Conservation (phyloP, 148 eudicot species). For the Rhododendron ferrugineum region DNA sequence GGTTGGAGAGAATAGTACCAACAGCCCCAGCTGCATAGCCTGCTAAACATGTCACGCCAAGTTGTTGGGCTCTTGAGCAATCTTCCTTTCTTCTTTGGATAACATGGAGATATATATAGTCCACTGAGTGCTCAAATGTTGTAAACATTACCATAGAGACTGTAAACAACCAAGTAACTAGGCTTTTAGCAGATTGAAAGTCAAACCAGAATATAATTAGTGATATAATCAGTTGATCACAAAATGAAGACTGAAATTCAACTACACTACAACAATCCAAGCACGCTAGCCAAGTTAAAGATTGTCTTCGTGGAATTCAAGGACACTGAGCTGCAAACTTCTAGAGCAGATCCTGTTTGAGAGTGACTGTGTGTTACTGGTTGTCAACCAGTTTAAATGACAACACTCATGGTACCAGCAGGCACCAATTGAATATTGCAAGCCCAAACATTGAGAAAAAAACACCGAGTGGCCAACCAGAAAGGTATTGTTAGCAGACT, state of each 20-base stretch:
- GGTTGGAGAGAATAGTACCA: constrained; percentile 79
- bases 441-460: not conserved
- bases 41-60: constrained; percentile 83
- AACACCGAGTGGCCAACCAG: not conserved
- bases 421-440: not conserved
- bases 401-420: not conserved
- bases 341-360: not conserved
- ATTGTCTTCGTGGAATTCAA: not conserved
- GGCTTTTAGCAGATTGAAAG: not conserved
- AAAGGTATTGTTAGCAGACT: not conserved
- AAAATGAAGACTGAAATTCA: not conserved
- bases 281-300: not conserved
- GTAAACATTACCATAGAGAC: constrained; percentile 95
- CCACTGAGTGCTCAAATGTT: constrained; percentile 91
- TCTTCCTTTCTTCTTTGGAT: constrained; percentile 62
- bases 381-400: not conserved
- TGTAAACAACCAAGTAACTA: constrained; percentile 22
- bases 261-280: not conserved
- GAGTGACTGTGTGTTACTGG: not conserved
- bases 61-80: constrained; percentile 77
- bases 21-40: constrained; percentile 92
- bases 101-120: constrained; percentile 48
- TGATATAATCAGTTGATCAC: not conserved
- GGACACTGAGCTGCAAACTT: not conserved
- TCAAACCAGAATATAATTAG: not conserved